These are phyloP conservation scores for Acidiella bohemica DNA, from an alignment of 495 filamentous ascomycete species.

Conservation along the genomic window DNA sequence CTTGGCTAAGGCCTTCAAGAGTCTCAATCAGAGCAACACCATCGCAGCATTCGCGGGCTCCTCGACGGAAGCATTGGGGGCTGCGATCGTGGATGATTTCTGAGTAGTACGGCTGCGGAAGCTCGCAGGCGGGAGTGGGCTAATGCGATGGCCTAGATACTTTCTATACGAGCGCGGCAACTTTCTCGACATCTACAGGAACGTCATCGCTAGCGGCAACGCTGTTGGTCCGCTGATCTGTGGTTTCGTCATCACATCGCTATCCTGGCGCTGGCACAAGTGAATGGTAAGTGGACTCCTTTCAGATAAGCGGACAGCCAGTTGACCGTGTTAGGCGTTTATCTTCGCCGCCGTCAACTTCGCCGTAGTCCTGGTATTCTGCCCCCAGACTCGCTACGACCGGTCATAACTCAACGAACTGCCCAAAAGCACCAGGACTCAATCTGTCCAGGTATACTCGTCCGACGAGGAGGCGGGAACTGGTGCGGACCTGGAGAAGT, in stretches of 20 bases:
- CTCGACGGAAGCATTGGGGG: slow-evolving; percentile 24
- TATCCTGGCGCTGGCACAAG: slow-evolving; percentile 27
- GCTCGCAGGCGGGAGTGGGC: no score
- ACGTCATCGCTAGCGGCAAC: slow-evolving; percentile 25
- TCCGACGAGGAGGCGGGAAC: slow-evolving; percentile 10
- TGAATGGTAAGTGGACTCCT: no score
- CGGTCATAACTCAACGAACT: slow-evolving; percentile 5
- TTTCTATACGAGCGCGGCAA: slow-evolving; percentile 24
- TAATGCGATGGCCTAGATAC: no score
- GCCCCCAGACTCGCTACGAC: slow-evolving; percentile 25
- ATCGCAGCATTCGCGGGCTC: slow-evolving; percentile 26
- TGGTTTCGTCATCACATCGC: slow-evolving; percentile 20
- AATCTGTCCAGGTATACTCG: neutral
- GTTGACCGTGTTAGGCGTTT: no score
- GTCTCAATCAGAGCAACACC: slow-evolving; percentile 27
- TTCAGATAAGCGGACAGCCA: no score
- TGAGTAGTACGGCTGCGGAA: no score
- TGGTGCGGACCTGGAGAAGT: slow-evolving; percentile 10
- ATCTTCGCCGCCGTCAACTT: slow-evolving; percentile 24
- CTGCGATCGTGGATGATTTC: slow-evolving; percentile 26
- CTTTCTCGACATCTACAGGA: slow-evolving; percentile 26
- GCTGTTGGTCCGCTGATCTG: slow-evolving; percentile 26
- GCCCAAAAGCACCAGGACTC: neutral
- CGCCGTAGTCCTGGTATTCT: slow-evolving; percentile 24
- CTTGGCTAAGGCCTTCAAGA: slow-evolving; percentile 19